Conservation (phyloP, 768 basidiomycete species). For the Tricholoma sp. region DNA sequence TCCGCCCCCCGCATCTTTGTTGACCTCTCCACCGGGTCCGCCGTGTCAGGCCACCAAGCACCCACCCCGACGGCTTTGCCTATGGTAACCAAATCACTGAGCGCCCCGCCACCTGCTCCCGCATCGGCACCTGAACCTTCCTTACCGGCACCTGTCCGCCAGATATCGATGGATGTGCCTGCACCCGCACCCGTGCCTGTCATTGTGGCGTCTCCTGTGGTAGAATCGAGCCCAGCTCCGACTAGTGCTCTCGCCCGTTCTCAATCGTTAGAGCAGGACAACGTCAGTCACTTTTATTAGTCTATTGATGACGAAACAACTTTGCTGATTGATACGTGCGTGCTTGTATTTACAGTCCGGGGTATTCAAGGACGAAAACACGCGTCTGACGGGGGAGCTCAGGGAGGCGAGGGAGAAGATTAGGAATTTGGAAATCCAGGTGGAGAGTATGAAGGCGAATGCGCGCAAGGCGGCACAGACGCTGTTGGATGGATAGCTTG, state of each 20-base stretch:
- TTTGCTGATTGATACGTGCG: conserved; percentile 25
- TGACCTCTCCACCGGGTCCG: conserved; percentile 64
- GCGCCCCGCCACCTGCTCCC: conserved; percentile 22
- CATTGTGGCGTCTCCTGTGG: conserved; percentile 8
- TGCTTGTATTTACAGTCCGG: conserved; percentile 4
- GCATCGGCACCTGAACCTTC: conserved; percentile 10
- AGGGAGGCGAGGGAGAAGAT: conserved; percentile 80
- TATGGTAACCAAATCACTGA: conserved; percentile 21
- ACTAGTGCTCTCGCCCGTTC: conserved; percentile 8
- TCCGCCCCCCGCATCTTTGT: conserved; percentile 72
- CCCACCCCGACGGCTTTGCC: conserved; percentile 29
- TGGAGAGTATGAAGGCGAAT: conserved; percentile 70
- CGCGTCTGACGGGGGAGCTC: conserved; percentile 56
- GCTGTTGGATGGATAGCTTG: conserved; percentile 27
- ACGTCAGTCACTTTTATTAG: background rate
- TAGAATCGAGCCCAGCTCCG: conserved; percentile 12
- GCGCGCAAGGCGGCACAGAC: conserved; percentile 72
- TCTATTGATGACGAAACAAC: conserved; percentile 5
- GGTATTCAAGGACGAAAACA: conserved; percentile 51
- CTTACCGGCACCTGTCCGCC: conserved; percentile 10
- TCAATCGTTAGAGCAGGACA: background rate
- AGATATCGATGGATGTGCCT: conserved; percentile 13
- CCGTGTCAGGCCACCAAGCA: conserved; percentile 27
- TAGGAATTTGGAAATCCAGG: conserved; percentile 76
- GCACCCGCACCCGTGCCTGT: background rate